Percentiles rank a stretch among this genome's conserved stretches.
Evolutionary conservation across 2,329 filamentous ascomycete species (phyloP).

Genomic region (Aspergillus costaricaensis): DNA sequence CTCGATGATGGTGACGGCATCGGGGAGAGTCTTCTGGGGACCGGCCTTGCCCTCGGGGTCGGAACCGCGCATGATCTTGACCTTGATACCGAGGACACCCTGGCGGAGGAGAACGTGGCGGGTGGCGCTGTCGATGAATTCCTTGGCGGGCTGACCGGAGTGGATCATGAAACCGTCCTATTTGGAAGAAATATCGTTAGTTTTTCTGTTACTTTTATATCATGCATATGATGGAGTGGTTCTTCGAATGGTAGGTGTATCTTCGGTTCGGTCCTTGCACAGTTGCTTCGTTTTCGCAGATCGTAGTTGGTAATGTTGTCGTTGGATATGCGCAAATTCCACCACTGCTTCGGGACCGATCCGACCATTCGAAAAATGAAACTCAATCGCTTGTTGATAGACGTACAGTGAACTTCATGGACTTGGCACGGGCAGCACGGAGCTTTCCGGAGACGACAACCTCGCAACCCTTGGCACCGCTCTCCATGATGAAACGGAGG

Average conservation of each 20-base stretch:
- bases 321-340: background rate
- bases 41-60: slow-evolving; percentile 99
- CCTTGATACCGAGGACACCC: slow-evolving; percentile 99
- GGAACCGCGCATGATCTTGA: slow-evolving; percentile 99
- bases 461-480: slow-evolving; percentile 98
- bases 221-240: background rate
- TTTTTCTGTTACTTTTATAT: background rate
- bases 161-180: slow-evolving; percentile 99
- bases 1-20: slow-evolving; percentile 99
- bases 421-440: slow-evolving; percentile 97
- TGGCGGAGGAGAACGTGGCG: slow-evolving; percentile 99
- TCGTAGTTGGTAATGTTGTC: background rate
- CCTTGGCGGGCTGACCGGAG: slow-evolving; percentile 98
- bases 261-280: background rate
- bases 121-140: slow-evolving; percentile 98
- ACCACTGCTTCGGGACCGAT: background rate
- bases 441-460: slow-evolving; percentile 99
- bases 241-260: background rate
- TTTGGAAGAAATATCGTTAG: slow-evolving; percentile 15
- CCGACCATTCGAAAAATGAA: background rate
- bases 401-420: slow-evolving; percentile 99
- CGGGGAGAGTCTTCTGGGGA: slow-evolving; percentile 94
- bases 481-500: slow-evolving; percentile 99
- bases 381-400: slow-evolving; percentile 3
- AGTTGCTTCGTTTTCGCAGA: background rate